Evolutionary conservation across 1,284 basidiomycete genomes (phyloP), one percentile per base, ranked within the genome.

Genomic region (Trichosporon asahii): DNA sequence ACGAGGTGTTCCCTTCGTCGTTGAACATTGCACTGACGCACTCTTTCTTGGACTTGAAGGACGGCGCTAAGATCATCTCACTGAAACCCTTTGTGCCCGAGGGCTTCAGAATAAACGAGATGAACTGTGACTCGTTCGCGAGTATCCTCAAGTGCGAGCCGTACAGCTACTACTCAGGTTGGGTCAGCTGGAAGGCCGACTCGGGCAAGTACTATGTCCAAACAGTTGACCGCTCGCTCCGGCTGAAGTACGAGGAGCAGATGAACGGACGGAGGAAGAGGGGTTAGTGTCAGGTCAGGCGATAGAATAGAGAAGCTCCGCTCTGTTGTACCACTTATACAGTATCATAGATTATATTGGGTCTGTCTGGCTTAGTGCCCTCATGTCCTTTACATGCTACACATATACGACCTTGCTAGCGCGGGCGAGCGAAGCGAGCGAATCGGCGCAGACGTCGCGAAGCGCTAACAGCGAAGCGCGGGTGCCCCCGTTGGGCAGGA

Each of bases 31-130:
- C 84, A 27, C 81, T 88, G 15, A 85, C 85, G 3, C 78, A 86
- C 33, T 79, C 86, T 60, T 88, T 88, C 77, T 80, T 88, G 31
- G 87, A 88, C 65, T 78, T 88, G 37, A 85, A 85, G 72, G 85
- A 87, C 31, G 84, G 85, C 9, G 84, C 86, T 0, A 81, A 80
- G 65, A 84, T 88, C 53, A 83, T 88, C 68, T 85, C 84, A 21
- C 77, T 88, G 25, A 86, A 87, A 69, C 86, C 86, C 3, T 88
- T 88, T 73, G 84, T 86, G 23, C 82, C 84, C 2, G 81, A 84
- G 25, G 84, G 85, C 40, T 86, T 86, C 73, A 79, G 85, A 61
- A 78, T 87, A 72, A 86, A 84, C 67, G 82, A 85, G 77, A 76
- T 77, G 70, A 80, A 82, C 80, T 83, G 80, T 68, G 79, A 82